These are phyloP conservation scores for Chrysochromulina parva DNA, from an alignment of 78 protist species.

Conservation along the genomic window DNA sequence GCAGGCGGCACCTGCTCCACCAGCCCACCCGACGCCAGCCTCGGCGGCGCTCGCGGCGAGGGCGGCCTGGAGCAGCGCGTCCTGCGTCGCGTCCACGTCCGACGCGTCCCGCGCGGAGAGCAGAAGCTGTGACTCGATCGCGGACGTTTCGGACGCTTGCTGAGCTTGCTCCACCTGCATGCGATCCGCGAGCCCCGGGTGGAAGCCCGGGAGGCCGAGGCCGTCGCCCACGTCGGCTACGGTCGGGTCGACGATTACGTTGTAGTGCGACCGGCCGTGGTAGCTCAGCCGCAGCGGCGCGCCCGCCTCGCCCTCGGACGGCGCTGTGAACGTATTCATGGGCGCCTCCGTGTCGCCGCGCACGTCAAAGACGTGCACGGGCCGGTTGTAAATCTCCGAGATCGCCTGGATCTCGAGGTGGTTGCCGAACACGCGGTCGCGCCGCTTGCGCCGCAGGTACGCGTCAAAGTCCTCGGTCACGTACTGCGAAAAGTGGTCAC, in stretches of 20 bases:
- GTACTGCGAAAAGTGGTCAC: slow-evolving; percentile 68
- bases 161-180: too few relatives aligned
- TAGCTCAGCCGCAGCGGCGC: not conserved
- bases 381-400: slow-evolving; percentile 68
- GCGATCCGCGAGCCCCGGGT: not conserved
- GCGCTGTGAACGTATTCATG: not conserved
- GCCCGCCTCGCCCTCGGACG: not conserved
- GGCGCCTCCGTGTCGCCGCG: not conserved
- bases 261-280: not conserved
- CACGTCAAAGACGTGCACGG: slow-evolving; percentile 52
- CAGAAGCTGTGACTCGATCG: too few relatives aligned
- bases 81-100: too few relatives aligned
- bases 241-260: not conserved
- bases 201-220: not conserved
- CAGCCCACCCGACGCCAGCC: too few relatives aligned
- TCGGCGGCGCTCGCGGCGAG: too few relatives aligned
- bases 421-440: slow-evolving; percentile 51
- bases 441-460: slow-evolving; percentile 63
- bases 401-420: slow-evolving; percentile 75
- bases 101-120: too few relatives aligned
- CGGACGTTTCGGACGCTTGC: too few relatives aligned
- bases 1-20: too few relatives aligned
- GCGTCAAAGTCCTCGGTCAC: slow-evolving; percentile 67
- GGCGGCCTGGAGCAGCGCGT: too few relatives aligned
- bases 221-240: not conserved